These are phyloP conservation scores for Albifimbria verrucaria DNA, from an alignment of 2,329 filamentous ascomycete genomes.

Conservation along the genomic window DNA sequence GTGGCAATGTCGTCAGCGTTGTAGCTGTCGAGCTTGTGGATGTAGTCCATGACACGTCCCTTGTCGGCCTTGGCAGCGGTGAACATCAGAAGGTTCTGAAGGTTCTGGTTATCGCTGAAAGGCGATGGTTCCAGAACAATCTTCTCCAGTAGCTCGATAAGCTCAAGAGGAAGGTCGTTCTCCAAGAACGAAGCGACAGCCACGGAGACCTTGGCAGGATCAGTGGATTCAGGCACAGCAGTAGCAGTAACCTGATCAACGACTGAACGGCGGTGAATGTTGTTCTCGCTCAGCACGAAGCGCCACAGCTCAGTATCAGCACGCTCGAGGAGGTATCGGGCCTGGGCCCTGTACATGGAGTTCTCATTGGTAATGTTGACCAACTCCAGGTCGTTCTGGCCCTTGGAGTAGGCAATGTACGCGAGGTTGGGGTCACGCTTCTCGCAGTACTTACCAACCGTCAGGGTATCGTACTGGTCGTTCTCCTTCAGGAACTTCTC, in stretches of 20 bases:
- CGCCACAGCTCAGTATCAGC: slow-evolving; percentile 88
- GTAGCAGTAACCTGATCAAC: slow-evolving; percentile 96
- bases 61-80: slow-evolving; percentile 97
- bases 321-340: slow-evolving; percentile 88
- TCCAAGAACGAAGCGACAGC: slow-evolving; percentile 91
- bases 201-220: slow-evolving; percentile 91
- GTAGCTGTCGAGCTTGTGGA: slow-evolving; percentile 85
- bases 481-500: slow-evolving; percentile 98
- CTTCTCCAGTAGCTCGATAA: slow-evolving; percentile 98
- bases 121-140: slow-evolving; percentile 99
- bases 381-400: slow-evolving; percentile 93
- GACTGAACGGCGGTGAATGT: slow-evolving; percentile 87
- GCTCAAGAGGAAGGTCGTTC: slow-evolving; percentile 85
- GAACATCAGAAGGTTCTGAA: slow-evolving; percentile 94
- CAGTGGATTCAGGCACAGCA: slow-evolving; percentile 86
- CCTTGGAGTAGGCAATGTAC: slow-evolving; percentile 93
- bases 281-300: slow-evolving; percentile 94
- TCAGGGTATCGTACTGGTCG: slow-evolving; percentile 88
- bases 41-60: slow-evolving; percentile 91
- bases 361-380: slow-evolving; percentile 99
- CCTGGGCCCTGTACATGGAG: slow-evolving; percentile 99
- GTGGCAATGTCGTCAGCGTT: slow-evolving; percentile 88
- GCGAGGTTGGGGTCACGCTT: slow-evolving; percentile 96
- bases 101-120: slow-evolving; percentile 94
- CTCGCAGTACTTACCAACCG: slow-evolving; percentile 96